Conservation (phyloP, 306 rosid genomes). For the Pyrus bretschneideri region DNA sequence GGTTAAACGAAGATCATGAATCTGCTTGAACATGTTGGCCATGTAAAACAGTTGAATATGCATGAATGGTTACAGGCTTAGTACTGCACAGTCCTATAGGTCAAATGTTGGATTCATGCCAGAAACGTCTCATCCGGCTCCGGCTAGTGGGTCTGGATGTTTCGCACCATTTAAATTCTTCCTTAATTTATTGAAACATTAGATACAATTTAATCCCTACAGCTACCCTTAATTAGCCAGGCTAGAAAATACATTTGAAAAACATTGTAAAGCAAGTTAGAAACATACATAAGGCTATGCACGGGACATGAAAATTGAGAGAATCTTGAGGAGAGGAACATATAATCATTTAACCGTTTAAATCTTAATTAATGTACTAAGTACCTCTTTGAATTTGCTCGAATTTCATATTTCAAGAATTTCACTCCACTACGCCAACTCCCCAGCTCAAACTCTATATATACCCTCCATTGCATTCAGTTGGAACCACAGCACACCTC, state of each 20-base stretch:
- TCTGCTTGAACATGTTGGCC: not conserved
- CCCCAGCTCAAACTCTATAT: constrained; percentile 32
- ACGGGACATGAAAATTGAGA: constrained; percentile 43
- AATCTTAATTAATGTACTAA: not conserved
- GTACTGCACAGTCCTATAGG: not conserved
- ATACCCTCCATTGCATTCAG: constrained; percentile 18
- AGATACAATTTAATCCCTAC: not conserved
- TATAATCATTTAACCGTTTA: constrained; percentile 23
- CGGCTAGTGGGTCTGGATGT: constrained; percentile 14
- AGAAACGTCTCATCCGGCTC: constrained; percentile 40
- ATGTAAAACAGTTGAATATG: not conserved
- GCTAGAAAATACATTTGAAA: not conserved
- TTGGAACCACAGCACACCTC: constrained; percentile 19
- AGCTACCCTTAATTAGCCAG: not conserved
- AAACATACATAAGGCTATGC: constrained; percentile 14
- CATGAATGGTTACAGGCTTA: not conserved
- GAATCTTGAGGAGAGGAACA: constrained; percentile 39
- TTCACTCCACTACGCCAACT: not conserved
- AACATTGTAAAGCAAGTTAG: not conserved
- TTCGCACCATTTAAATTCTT: constrained; percentile 11
- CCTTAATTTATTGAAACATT: not conserved
- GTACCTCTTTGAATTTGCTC: not conserved
- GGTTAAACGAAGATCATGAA: too few species aligned
- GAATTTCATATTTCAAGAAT: not conserved
- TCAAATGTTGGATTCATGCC: constrained; percentile 34